Evolutionary conservation across 2,329 filamentous ascomycete genomes (phyloP).

Genomic region (Phoma sp.): DNA sequence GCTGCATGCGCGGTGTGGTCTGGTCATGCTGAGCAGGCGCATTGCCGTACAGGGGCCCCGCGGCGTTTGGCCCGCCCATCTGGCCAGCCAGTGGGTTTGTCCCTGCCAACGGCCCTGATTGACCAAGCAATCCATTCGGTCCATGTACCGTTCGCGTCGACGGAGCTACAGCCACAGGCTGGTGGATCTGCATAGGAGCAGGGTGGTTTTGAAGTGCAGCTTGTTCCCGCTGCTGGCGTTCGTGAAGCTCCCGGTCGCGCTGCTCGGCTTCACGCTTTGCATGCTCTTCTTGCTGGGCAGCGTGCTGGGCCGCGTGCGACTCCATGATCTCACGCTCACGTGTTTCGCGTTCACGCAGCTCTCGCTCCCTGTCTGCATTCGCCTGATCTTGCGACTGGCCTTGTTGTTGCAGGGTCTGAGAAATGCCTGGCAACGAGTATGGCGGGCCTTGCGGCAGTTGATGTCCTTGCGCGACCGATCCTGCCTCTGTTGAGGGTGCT

Average conservation of each 20-base stretch:
- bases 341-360: constrained; percentile 52
- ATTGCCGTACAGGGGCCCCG: constrained; percentile 72
- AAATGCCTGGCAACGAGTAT: constrained; percentile 54
- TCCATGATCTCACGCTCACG: constrained; percentile 62
- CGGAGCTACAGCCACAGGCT: constrained; percentile 80
- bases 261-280: constrained; percentile 53
- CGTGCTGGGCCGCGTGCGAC: constrained; percentile 47
- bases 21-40: constrained; percentile 67
- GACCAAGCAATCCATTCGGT: constrained; percentile 79
- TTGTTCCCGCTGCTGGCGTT: constrained; percentile 67
- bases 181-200: constrained; percentile 88
- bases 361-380: constrained; percentile 52
- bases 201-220: constrained; percentile 84
- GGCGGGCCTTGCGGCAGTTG: constrained; percentile 46
- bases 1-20: constrained; percentile 65
- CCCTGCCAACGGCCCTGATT: constrained; percentile 59
- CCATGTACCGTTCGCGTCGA: constrained; percentile 84
- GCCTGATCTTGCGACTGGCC: constrained; percentile 44
- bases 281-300: constrained; percentile 61
- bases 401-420: constrained; percentile 49
- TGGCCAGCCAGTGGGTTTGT: constrained; percentile 57
- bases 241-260: constrained; percentile 62
- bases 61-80: constrained; percentile 64
- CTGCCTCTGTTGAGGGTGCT: constrained; percentile 45
- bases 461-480: constrained; percentile 41